phyloP scores from a whole-genome alignment of 2,329 filamentous ascomycete species.

The Fusarium armeniacum region DNA sequence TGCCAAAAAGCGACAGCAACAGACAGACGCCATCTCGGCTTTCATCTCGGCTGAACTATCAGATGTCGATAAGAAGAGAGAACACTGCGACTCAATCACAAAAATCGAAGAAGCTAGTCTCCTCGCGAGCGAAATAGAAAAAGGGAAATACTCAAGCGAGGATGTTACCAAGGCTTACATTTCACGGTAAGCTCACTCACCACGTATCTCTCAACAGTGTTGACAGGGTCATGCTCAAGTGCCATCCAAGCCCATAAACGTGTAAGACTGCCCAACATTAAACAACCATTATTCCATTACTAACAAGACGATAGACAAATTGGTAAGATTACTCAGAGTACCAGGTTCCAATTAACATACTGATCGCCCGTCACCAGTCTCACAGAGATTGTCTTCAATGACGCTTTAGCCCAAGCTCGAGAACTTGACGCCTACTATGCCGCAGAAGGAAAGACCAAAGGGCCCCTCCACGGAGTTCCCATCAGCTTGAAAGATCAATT shows the following conservation, averaged over 20 bases:
- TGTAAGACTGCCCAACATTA: neutral
- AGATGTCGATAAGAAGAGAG: neutral
- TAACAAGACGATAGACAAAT: conserved; percentile 19
- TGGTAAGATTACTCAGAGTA: neutral
- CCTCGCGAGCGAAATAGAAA: neutral
- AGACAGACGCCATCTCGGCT: conserved; percentile 4
- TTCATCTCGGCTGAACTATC: conserved; percentile 7
- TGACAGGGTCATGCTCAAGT: conserved; percentile 5
- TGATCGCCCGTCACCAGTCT: neutral
- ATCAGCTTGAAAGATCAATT: conserved; percentile 69
- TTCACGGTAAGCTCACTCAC: neutral
- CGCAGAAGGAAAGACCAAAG: neutral
- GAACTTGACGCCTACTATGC: conserved; percentile 26
- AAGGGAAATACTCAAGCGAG: neutral
- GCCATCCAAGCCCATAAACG: conserved; percentile 27
- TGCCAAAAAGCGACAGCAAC: conserved; percentile 17
- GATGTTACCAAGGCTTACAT: conserved; percentile 24
- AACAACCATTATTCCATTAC: fast-evolving
- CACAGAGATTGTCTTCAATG: conserved; percentile 40
- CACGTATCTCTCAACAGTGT: fast-evolving
- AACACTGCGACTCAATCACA: neutral
- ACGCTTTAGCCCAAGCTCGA: conserved; percentile 35
- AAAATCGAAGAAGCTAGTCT: conserved; percentile 2
- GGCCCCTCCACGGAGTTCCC: conserved; percentile 45
- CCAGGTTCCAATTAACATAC: fast-evolving